phyloP scores from a whole-genome alignment of 1,139 yeast genomes.

The Suhomyces choctaworum region DNA sequence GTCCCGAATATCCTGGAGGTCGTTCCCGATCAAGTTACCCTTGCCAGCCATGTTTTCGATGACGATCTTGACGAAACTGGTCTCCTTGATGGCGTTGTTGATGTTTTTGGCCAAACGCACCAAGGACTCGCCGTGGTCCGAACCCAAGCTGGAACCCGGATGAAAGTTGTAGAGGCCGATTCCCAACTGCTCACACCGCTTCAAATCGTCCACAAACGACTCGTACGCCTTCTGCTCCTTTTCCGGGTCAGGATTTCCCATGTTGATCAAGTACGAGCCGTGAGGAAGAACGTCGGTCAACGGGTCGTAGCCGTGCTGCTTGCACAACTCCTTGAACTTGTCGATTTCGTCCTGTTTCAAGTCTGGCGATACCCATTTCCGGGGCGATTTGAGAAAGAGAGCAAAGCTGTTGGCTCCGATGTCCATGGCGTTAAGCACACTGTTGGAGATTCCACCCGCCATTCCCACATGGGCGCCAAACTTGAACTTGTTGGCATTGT shows the following conservation, averaged over 20 bases:
- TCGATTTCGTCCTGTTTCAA: slow-evolving; percentile 64
- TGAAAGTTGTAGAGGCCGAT: slow-evolving; percentile 90
- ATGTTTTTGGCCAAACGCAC: slow-evolving; percentile 71
- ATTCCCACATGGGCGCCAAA: slow-evolving; percentile 84
- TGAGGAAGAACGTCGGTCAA: slow-evolving; percentile 84
- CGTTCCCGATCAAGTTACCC: slow-evolving; percentile 85
- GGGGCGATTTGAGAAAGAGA: slow-evolving; percentile 82
- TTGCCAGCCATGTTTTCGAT: slow-evolving; percentile 99
- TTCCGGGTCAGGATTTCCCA: slow-evolving; percentile 86
- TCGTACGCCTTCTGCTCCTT: slow-evolving; percentile 74
- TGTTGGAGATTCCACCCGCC: slow-evolving; percentile 73
- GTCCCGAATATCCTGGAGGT: slow-evolving; percentile 68
- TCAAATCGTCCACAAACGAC: slow-evolving; percentile 83
- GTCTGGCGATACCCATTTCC: slow-evolving; percentile 87
- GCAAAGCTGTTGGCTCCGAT: slow-evolving; percentile 89
- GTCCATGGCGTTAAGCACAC: slow-evolving; percentile 71
- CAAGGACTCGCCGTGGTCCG: slow-evolving; percentile 66
- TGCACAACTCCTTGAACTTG: slow-evolving; percentile 64
- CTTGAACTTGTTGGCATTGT: slow-evolving; percentile 34
- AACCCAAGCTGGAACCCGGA: slow-evolving; percentile 87
- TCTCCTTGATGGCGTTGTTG: slow-evolving; percentile 72
- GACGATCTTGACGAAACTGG: slow-evolving; percentile 79
- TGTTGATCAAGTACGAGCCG: slow-evolving; percentile 88
- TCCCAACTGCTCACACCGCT: slow-evolving; percentile 79
- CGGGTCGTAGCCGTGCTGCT: slow-evolving; percentile 66